Conservation (phyloP, 345 rosid genomes). For the Eucalyptus curtisii region DNA sequence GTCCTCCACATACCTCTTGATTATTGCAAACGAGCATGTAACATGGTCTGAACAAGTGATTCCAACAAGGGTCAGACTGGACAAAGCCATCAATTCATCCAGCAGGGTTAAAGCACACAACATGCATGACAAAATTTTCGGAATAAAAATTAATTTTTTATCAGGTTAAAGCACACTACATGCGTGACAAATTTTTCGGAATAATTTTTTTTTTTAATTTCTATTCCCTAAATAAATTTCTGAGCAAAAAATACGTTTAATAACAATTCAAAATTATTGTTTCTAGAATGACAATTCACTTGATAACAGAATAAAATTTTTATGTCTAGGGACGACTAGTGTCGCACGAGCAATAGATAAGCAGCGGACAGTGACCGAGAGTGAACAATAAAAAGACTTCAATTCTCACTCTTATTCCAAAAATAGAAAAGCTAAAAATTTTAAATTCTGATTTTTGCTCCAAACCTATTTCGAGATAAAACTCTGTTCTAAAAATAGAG, state of each 20-base stretch:
- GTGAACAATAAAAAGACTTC: rapidly evolving
- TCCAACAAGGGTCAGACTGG: background rate
- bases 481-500: rapidly evolving
- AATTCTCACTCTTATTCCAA: too few relatives aligned
- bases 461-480: too few relatives aligned
- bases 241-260: too few relatives aligned
- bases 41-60: background rate
- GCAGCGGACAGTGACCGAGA: rapidly evolving
- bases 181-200: too few relatives aligned
- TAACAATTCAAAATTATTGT: too few relatives aligned
- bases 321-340: rapidly evolving
- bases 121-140: background rate
- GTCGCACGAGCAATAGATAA: rapidly evolving
- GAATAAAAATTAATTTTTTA: too few relatives aligned
- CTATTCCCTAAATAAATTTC: too few relatives aligned
- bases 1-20: background rate
- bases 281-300: too few relatives aligned
- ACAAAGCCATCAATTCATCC: background rate
- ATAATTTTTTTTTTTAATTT: too few relatives aligned
- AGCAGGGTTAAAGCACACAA: background rate
- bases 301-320: rapidly evolving
- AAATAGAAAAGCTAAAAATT: too few relatives aligned
- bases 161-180: background rate
- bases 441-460: rapidly evolving
- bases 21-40: background rate